Conservation (phyloP, 192 early-diverging fungal species). For the Coemansia interrupta region DNA sequence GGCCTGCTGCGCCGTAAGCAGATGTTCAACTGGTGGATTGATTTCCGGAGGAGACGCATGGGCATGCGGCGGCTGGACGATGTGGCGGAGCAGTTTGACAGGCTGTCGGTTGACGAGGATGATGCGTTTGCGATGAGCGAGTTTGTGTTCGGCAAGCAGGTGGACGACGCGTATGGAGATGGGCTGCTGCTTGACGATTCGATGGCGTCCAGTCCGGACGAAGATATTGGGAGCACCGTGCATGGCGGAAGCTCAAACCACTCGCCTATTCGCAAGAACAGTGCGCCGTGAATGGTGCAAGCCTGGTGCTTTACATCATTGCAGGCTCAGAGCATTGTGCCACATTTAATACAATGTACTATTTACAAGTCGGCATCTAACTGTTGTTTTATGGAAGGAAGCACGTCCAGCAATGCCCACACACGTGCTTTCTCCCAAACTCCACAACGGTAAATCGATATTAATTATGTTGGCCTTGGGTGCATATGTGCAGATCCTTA, state of each 20-base stretch:
- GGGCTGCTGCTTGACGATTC: slow-evolving; percentile 40
- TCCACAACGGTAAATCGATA: too few species aligned
- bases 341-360: too few species aligned
- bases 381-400: too few species aligned
- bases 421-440: too few species aligned
- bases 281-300: too few species aligned
- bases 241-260: slow-evolving; percentile 1
- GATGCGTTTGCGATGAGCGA: slow-evolving; percentile 49
- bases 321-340: too few species aligned
- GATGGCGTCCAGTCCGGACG: slow-evolving; percentile 40
- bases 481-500: too few species aligned
- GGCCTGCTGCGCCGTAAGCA: slow-evolving; percentile 22
- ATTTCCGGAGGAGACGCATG: slow-evolving; percentile 1
- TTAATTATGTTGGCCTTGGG: too few species aligned
- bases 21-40: slow-evolving; percentile 34
- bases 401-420: too few species aligned
- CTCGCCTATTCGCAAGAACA: slow-evolving; percentile 1
- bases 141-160: slow-evolving; percentile 20
- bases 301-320: too few species aligned
- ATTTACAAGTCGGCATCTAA: too few species aligned
- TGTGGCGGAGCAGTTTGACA: background rate
- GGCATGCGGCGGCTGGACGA: slow-evolving; percentile 15
- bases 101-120: slow-evolving; percentile 6
- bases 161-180: slow-evolving; percentile 12
- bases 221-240: slow-evolving; percentile 18